Base-by-base conservation (phyloP, 768 basidiomycete genomes). In the Boletus bicolor region DNA sequence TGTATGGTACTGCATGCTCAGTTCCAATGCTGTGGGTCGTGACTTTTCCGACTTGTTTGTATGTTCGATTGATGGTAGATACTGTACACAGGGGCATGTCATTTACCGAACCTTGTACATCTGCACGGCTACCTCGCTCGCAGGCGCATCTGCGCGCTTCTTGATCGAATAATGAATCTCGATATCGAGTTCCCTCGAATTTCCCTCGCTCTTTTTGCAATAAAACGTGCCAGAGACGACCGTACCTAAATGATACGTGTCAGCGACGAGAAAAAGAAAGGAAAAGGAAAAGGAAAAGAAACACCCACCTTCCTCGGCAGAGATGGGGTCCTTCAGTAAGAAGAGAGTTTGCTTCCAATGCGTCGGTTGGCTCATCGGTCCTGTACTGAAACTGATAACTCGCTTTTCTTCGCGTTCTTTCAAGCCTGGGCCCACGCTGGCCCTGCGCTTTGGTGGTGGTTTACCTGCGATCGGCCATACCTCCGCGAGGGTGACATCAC, bases 311-410 rank as follows among this genome's bases (percentile, higher is more conserved):
- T 90, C 85, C 4, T 81, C 79, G 2, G 90, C 84, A n/a, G 71
- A 66, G 50, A 98, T 81, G 0, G 92, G 89, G 53, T 93, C 84
- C 44, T 82, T 76, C 54, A 99, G 77, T 61, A 98, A 71, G 72
- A 99, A 97, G 3, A 93, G 63, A 0, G 96, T 93, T 68, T 99
- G 96, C 68, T 93, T 94, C 96, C 96, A 98, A 69, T 99, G 96
- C 28, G 95, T 98, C 10, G 91, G 84, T 24, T 83, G 82, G 54
- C 91, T 94, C 63, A 75, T 75, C 10, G 96, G 94, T 0, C 96
- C 92, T 0, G 96, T 98, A 63, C 91, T 95, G 72, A 99, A 91
- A 69, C 89, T 91, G 7, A 80, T 82, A 8, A 84, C 68, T 15
- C 57, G 63, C 19, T 64, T 66, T 14, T 71, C 65, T 51, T 71